These are phyloP conservation scores for Cladobotryum mycophilum DNA, from an alignment of 2,329 filamentous ascomycete species.

Conservation along the genomic window DNA sequence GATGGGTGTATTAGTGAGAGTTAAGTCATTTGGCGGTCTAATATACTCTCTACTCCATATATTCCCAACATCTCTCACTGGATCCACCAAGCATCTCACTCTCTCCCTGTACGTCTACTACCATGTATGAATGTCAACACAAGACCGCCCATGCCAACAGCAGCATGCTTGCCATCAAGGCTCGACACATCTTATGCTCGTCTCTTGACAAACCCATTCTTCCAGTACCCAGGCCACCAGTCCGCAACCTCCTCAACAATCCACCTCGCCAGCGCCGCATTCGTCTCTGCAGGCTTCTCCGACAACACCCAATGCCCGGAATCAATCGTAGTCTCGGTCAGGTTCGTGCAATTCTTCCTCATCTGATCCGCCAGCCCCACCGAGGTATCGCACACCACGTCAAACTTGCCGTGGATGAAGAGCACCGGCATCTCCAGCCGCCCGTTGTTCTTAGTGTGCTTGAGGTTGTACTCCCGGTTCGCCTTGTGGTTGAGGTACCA, in stretches of 20 bases:
- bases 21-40: too few relatives aligned
- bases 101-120: too few relatives aligned
- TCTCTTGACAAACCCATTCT: not conserved
- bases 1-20: too few relatives aligned
- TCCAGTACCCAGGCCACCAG: slow-evolving; percentile 7
- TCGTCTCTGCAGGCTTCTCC: slow-evolving; percentile 17
- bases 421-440: slow-evolving; percentile 29
- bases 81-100: too few relatives aligned
- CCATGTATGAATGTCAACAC: too few relatives aligned
- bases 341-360: slow-evolving; percentile 27
- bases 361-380: slow-evolving; percentile 29
- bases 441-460: slow-evolving; percentile 20
- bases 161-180: too few relatives aligned
- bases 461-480: slow-evolving; percentile 33
- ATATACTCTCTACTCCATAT: too few relatives aligned
- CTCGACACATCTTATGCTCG: too few relatives aligned
- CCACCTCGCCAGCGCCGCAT: slow-evolving; percentile 19
- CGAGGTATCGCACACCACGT: slow-evolving; percentile 30
- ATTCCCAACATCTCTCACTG: too few relatives aligned
- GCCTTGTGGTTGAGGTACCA: slow-evolving; percentile 36
- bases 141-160: too few relatives aligned
- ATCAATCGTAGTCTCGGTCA: slow-evolving; percentile 30
- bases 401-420: slow-evolving; percentile 31
- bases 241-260: slow-evolving; percentile 17
- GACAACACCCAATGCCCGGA: slow-evolving; percentile 20